phyloP scores from a whole-genome alignment of 129 eudicot species.

The Tagetes erecta region DNA sequence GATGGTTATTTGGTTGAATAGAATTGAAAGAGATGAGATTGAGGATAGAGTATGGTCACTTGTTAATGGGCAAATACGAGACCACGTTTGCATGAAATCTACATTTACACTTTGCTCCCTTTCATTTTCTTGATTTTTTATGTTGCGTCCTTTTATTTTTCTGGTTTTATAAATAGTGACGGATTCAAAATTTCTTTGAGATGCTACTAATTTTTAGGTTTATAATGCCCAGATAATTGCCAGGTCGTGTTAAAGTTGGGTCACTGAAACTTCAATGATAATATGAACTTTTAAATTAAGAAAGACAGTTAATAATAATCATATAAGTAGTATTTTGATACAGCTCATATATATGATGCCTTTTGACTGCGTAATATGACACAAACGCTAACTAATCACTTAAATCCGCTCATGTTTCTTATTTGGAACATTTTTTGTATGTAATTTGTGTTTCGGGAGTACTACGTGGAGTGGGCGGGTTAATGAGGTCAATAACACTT shows the following conservation, averaged over 20 bases:
- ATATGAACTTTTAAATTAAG: background rate
- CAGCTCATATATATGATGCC: too few species aligned
- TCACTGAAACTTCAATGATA: background rate
- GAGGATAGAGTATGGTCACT: constrained; percentile 43
- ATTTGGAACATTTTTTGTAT: too few species aligned
- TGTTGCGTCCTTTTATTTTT: constrained; percentile 11
- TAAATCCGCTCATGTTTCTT: too few species aligned
- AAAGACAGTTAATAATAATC: background rate
- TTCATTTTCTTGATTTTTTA: background rate
- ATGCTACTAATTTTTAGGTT: background rate
- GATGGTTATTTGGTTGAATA: constrained; percentile 15
- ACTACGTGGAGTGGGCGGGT: background rate
- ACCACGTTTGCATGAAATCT: constrained; percentile 36
- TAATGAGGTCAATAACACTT: too few species aligned
- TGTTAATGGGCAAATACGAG: constrained; percentile 31
- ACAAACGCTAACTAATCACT: too few species aligned
- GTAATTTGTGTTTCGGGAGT: too few species aligned
- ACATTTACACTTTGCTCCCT: constrained; percentile 30
- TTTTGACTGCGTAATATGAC: too few species aligned
- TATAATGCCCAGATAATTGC: too few species aligned
- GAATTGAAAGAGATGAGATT: constrained; percentile 22
- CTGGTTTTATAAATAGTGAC: background rate
- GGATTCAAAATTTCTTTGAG: background rate
- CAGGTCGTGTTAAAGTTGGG: background rate
- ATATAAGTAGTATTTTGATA: too few species aligned